Conservation (phyloP, 495 filamentous ascomycete species). For the Aspergillus mulundensis region DNA sequence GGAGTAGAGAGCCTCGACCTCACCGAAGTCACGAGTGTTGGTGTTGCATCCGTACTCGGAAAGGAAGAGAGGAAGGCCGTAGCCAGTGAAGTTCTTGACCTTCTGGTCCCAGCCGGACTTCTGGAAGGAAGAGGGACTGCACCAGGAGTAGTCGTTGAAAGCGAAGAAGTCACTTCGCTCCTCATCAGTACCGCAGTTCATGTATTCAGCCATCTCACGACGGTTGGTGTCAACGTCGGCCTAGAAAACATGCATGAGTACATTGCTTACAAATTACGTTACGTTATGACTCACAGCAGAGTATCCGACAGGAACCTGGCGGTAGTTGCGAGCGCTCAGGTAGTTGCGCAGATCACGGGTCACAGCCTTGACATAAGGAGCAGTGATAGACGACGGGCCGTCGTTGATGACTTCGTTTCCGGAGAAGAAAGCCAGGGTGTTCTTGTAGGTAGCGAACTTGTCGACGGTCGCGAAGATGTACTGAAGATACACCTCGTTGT, state of each 20-base stretch:
- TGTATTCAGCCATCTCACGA: constrained; percentile 82
- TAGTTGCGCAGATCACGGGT: constrained; percentile 90
- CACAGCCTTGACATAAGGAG: constrained; percentile 88
- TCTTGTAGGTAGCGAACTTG: constrained; percentile 78
- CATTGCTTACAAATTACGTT: no score
- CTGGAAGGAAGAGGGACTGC: constrained; percentile 71
- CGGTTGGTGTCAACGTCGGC: constrained; percentile 79
- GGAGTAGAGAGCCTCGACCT: constrained; percentile 77
- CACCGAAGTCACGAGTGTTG: constrained; percentile 74
- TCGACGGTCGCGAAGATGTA: constrained; percentile 92
- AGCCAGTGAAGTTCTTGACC: constrained; percentile 85
- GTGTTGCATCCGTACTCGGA: constrained; percentile 91
- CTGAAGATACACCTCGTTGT: constrained; percentile 90
- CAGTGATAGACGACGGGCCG: constrained; percentile 64
- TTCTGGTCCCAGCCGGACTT: constrained; percentile 85
- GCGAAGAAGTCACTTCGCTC: constrained; percentile 92
- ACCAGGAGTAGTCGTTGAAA: constrained; percentile 99
- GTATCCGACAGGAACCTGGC: constrained; percentile 86
- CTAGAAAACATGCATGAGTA: no score
- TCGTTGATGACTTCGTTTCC: constrained; percentile 97
- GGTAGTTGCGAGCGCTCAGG: constrained; percentile 68
- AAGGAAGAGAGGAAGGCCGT: constrained; percentile 89
- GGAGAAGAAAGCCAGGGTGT: constrained; percentile 93
- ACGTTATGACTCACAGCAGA: constrained; percentile 53
- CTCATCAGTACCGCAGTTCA: constrained; percentile 90